Percentiles rank a stretch among this genome's conserved stretches.
These are phyloP conservation scores for Suillus sp. DNA, from an alignment of 768 basidiomycete genomes.

Conservation along the genomic window DNA sequence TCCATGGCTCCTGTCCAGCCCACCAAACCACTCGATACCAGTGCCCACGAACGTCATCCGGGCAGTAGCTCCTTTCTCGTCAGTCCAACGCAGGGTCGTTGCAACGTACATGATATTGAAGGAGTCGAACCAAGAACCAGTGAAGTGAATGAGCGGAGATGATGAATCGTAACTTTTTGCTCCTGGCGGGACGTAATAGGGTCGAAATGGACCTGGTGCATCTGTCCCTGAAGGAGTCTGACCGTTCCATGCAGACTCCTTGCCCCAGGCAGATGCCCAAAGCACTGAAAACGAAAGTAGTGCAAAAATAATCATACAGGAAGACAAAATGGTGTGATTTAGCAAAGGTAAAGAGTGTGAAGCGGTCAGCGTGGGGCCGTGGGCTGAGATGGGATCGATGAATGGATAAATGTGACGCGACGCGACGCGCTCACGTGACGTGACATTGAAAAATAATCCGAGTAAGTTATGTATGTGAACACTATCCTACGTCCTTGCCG, in stretches of 20 bases:
- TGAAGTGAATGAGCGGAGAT: slow-evolving; percentile 66
- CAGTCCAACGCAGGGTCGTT: slow-evolving; percentile 53
- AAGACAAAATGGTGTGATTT: not conserved
- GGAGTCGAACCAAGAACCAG: slow-evolving; percentile 57
- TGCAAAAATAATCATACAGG: slow-evolving; percentile 6
- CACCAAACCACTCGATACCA: slow-evolving; percentile 80
- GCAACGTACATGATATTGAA: slow-evolving; percentile 54
- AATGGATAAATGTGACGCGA: not conserved
- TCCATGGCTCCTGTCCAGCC: slow-evolving; percentile 55
- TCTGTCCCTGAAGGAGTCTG: slow-evolving; percentile 51
- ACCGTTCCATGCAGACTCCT: slow-evolving; percentile 71
- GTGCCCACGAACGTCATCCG: slow-evolving; percentile 69
- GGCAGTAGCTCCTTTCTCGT: slow-evolving; percentile 48
- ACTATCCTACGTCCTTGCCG: slow-evolving; percentile 21
- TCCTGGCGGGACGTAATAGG: slow-evolving; percentile 76
- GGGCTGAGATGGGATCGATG: not conserved
- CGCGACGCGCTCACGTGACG: slow-evolving; percentile 28
- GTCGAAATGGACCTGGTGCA: slow-evolving; percentile 50
- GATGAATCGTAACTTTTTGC: slow-evolving; percentile 70
- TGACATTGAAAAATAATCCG: not conserved
- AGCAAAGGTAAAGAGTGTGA: not conserved
- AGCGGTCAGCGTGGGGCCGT: no score
- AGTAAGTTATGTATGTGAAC: not conserved
- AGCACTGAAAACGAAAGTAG: slow-evolving; percentile 16
- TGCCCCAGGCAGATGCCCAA: slow-evolving; percentile 13